Percentiles rank a stretch among this genome's conserved stretches.
Conservation (phyloP, 257 asterid species). For the Orobanche coerulescens region DNA sequence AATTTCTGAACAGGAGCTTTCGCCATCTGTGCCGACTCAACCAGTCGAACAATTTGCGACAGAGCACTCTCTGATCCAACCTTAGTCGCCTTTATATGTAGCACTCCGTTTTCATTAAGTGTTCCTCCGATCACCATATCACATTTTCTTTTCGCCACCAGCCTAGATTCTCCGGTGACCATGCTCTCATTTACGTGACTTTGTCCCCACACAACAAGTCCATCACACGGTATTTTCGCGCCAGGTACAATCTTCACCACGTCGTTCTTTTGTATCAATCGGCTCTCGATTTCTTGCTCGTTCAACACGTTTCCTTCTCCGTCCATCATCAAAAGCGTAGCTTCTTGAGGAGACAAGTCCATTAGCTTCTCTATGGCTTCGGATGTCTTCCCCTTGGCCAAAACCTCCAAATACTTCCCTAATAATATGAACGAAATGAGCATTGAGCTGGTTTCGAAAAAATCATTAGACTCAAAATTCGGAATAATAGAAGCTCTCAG, state of each 20-base stretch:
- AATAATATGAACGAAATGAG: constrained; percentile 55
- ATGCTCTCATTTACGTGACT: constrained; percentile 60
- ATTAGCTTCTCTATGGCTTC: constrained; percentile 65
- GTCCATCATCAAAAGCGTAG: constrained; percentile 35
- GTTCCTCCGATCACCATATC: constrained; percentile 61
- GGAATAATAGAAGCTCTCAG: constrained; percentile 43
- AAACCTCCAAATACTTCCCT: constrained; percentile 59
- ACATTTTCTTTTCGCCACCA: constrained; percentile 39
- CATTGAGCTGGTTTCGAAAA: constrained; percentile 70
- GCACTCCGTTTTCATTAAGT: constrained; percentile 42
- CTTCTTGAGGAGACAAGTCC: constrained; percentile 51
- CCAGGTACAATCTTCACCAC: constrained; percentile 59
- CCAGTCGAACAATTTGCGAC: constrained; percentile 51
- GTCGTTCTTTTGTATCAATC: constrained; percentile 49
- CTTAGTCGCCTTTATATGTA: constrained; percentile 48
- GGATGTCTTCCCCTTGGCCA: constrained; percentile 66
- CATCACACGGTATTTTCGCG: constrained; percentile 57
- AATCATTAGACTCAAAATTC: constrained; percentile 42
- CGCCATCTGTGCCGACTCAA: constrained; percentile 64
- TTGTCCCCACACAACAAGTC: constrained; percentile 51
- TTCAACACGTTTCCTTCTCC: constrained; percentile 32
- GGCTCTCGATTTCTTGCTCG: constrained; percentile 53
- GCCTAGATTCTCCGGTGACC: constrained; percentile 65
- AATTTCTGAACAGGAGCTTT: constrained; percentile 63
- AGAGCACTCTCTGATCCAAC: constrained; percentile 73